Evolutionary conservation across 768 basidiomycete genomes (phyloP), one percentile per base, ranked within the genome.

Genomic region (Amanita molliuscula): DNA sequence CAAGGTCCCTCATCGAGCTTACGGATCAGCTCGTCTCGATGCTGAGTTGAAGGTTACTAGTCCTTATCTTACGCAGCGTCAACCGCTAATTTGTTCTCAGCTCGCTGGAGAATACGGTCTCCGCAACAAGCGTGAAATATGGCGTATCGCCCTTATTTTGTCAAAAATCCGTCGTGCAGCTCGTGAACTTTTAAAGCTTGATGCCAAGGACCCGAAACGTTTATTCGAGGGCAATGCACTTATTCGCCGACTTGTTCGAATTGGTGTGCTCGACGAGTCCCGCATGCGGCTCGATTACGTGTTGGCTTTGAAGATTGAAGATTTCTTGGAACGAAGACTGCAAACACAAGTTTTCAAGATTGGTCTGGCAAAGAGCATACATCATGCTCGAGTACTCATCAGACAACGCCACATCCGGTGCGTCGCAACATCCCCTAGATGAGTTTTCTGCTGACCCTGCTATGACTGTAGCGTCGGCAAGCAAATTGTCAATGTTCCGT

Each of bases 261-360:
- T 99, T 62, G 96, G 96, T 78, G 96, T 99, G 77, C 87, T 99
- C 69, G 96, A 98, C 67, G 96, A 99, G 78, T 72, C 80, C 56
- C 87, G 94, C 69, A 98, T 99, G 96, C 84, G 95, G 70, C 89
- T 99, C 72, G 96, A 99, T 87, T 99, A 99, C 84, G 96, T 98
- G 77, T 77, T 99, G 69, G 96, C 95, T 48, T 76, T 98, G 61
- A 98, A 97, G 77, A 83, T 97, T 61, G 96, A 99, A 71, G 96
- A 99, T 73, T 99, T 99, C 86, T 87, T 99, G 86, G 96, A 99
- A 79, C 81, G 96, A 62, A 76, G 96, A 61, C 73, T 99, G 65
- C 96, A 99, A 74, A 99, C 96, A 35, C 96, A 98, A 76, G 96
- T 99, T 61, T 99, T 98, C 88, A 98, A 98, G 81, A 82, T 78